Evolutionary conservation across 1,284 basidiomycete genomes (phyloP), one percentile per base, ranked within the genome.

Genomic region (Rhodotorula sp.): DNA sequence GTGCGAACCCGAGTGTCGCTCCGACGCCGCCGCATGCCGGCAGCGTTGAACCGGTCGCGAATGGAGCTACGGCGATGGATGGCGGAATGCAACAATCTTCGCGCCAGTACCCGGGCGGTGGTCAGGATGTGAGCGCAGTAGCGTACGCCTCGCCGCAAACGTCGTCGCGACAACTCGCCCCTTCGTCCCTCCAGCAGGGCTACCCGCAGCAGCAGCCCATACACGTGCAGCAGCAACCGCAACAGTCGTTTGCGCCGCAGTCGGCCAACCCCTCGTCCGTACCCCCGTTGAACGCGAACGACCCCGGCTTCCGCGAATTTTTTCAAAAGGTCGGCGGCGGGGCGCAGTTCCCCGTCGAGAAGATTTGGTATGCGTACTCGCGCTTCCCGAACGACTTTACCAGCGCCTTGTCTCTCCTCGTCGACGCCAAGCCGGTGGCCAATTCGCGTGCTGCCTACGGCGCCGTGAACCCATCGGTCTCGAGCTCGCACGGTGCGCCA

Each of bases 261-360:
- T 42, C 37, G 37, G 37, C 37, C 37, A 42, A 42, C 37, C 12
- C 37, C 37, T 42, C 37, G 14, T 14, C 37, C 24, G 30, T 59
- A 10, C n/a, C n/a, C 24, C 57, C 37, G 20, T 29, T 59, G 8
- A n/a, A 29, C 18, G 15, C 45, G 37, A 45, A 61, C 24, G 66
- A 74, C 56, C 63, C 65, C 22, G 66, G 33, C 17, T 74, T 74
- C 64, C 62, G 59, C 24, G 37, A 29, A 12, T 74, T 74, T 56
- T 37, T 55, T 55, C 7, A 22, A 14, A 45, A 44, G 44, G 66
- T 67, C 62, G 70, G 70, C 26, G 51, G 51, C n/a, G 53, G 53
- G 12, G 17, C 30, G 24, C 62, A 62, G n/a, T 72, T 68, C 46
- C 33, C 68, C 0, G 22, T 29, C n/a, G 68, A 72, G 6, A 51